phyloP scores from a whole-genome alignment of 148 eudicot species.

The Heliosperma pusillum region DNA sequence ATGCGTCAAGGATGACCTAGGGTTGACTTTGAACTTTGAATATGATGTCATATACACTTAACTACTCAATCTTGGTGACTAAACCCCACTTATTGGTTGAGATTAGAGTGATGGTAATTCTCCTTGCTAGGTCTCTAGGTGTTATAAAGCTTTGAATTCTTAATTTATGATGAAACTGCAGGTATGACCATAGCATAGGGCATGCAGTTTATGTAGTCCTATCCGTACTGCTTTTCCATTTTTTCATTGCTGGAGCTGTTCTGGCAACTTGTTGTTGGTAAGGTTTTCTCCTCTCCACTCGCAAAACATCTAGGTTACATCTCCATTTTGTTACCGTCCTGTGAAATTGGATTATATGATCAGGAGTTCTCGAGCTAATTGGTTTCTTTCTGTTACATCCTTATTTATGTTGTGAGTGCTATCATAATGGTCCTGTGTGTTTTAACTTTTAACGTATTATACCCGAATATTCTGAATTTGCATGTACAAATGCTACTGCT shows the following conservation, averaged over 20 bases:
- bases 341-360: neutral
- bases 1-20: too few species aligned
- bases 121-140: neutral
- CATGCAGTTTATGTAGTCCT: conserved; percentile 82
- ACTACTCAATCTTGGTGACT: too few species aligned
- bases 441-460: neutral
- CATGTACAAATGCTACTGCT: neutral
- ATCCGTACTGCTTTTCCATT: conserved; percentile 71
- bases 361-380: neutral
- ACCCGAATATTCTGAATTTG: neutral
- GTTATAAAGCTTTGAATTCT: neutral
- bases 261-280: conserved; percentile 84
- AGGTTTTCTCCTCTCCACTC: conserved; percentile 22
- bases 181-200: conserved; percentile 89
- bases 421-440: neutral
- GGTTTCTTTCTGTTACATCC: neutral
- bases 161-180: conserved; percentile 35
- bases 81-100: too few species aligned
- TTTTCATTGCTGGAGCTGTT: conserved; percentile 54
- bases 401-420: neutral
- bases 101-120: neutral
- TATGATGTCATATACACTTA: too few species aligned
- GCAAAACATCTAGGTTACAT: neutral
- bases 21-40: too few species aligned
- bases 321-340: neutral